Conservation (phyloP, 345 rosid genomes). For the Bretschneidera sinensis region DNA sequence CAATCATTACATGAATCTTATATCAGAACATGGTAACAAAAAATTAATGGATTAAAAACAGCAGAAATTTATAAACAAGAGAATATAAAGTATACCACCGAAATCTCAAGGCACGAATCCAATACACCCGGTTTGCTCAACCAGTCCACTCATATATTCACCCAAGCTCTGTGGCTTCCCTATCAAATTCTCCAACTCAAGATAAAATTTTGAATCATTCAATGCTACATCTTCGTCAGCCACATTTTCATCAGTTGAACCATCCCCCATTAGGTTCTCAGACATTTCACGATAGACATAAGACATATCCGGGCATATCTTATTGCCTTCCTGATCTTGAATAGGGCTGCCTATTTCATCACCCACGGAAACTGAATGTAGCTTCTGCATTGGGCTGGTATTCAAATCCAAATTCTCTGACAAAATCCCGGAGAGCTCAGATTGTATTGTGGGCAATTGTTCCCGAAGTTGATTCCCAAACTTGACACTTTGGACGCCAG, state of each 20-base stretch:
- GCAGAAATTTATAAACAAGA: neutral
- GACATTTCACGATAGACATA: conserved; percentile 22
- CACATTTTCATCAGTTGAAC: conserved; percentile 7
- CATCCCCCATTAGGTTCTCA: conserved; percentile 16
- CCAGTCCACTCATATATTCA: conserved; percentile 24
- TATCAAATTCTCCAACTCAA: conserved; percentile 31
- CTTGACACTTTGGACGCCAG: conserved; percentile 2
- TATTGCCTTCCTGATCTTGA: conserved; percentile 17
- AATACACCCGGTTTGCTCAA: conserved; percentile 27
- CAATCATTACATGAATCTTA: neutral
- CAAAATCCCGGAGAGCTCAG: conserved; percentile 25
- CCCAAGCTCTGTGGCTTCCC: conserved; percentile 31
- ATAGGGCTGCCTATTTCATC: conserved; percentile 17
- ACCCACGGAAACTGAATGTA: conserved; percentile 12
- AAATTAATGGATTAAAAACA: neutral
- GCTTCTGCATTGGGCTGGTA: conserved; percentile 11
- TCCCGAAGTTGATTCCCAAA: conserved; percentile 27
- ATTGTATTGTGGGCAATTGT: conserved; percentile 29
- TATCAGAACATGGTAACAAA: neutral
- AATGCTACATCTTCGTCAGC: conserved; percentile 19
- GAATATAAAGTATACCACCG: neutral
- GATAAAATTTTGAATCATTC: conserved; percentile 26
- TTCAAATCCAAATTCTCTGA: conserved; percentile 5
- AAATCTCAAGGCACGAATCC: conserved; percentile 15
- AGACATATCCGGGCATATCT: conserved; percentile 11